Conservation (phyloP, 2,329 filamentous ascomycete genomes). For the Fusarium decemcellulare region DNA sequence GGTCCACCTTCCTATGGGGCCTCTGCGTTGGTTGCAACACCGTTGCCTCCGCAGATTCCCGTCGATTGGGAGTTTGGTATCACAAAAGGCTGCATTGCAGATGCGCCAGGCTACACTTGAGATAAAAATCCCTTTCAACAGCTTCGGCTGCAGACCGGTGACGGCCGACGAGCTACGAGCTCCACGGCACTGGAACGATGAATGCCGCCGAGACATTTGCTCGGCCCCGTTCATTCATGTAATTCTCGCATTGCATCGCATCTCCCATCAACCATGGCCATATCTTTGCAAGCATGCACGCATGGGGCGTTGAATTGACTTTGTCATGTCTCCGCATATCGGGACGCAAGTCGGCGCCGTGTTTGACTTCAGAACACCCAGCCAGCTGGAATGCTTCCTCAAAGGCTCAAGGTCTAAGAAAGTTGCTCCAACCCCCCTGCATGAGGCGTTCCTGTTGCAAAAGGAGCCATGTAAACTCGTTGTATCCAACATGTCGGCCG, state of each 20-base stretch:
- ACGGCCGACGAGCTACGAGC: slow-evolving; percentile 11
- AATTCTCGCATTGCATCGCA: slow-evolving; percentile 25
- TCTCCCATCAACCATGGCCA: slow-evolving; percentile 11
- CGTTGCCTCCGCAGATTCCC: slow-evolving; percentile 6
- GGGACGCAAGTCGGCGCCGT: slow-evolving; percentile 1
- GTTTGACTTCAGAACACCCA: neutral
- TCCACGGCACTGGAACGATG: slow-evolving; percentile 8
- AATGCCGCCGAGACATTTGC: slow-evolving; percentile 20
- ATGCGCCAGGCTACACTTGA: slow-evolving; percentile 1
- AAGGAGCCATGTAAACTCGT: neutral
- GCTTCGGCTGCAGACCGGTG: neutral
- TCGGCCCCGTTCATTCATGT: slow-evolving; percentile 18
- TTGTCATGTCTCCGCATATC: neutral
- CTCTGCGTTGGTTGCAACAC: slow-evolving; percentile 1
- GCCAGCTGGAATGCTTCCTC: neutral
- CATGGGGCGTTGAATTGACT: neutral
- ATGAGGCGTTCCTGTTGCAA: neutral
- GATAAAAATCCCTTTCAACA: too few species aligned
- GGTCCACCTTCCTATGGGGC: neutral
- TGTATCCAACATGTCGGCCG: slow-evolving; percentile 18
- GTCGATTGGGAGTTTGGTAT: slow-evolving; percentile 11
- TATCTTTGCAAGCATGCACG: neutral
- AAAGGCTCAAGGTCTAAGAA: slow-evolving; percentile 1
- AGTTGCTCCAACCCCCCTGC: neutral
- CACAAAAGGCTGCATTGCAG: slow-evolving; percentile 8